Evolutionary conservation across 768 basidiomycete species (phyloP).

Genomic region (Kwoniella botswanensis): DNA sequence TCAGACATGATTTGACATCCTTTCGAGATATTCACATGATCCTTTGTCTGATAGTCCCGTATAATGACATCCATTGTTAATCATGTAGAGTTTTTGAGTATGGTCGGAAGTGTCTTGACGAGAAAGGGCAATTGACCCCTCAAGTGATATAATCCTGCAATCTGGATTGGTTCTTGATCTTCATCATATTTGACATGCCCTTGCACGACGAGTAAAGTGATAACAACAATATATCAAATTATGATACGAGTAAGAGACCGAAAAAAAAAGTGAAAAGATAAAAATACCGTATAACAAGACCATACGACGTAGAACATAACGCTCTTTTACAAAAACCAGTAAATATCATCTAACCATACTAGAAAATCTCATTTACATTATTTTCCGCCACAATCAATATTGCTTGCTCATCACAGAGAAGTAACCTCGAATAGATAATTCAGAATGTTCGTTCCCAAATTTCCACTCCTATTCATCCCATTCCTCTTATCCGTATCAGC

Average conservation of each 20-base stretch:
- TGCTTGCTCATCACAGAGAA: too few species aligned
- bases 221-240: neutral
- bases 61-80: neutral
- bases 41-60: neutral
- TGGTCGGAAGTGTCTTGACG: too few species aligned
- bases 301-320: neutral
- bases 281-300: too few species aligned
- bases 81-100: too few species aligned
- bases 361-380: neutral
- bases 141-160: too few species aligned
- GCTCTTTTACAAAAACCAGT: neutral
- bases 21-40: neutral
- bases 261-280: neutral
- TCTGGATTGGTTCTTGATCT: too few species aligned
- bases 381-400: neutral
- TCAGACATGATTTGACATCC: neutral
- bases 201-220: neutral
- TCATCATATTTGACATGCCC: too few species aligned
- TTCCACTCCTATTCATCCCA: constrained; percentile 1
- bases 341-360: neutral
- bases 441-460: neutral
- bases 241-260: neutral
- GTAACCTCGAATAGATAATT: neutral
- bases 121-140: too few species aligned
- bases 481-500: constrained; percentile 11